Percentiles rank a stretch among this genome's conserved stretches.
These are phyloP conservation scores for Gastrolobium bilobum DNA, from an alignment of 306 rosid genomes.

Conservation along the genomic window DNA sequence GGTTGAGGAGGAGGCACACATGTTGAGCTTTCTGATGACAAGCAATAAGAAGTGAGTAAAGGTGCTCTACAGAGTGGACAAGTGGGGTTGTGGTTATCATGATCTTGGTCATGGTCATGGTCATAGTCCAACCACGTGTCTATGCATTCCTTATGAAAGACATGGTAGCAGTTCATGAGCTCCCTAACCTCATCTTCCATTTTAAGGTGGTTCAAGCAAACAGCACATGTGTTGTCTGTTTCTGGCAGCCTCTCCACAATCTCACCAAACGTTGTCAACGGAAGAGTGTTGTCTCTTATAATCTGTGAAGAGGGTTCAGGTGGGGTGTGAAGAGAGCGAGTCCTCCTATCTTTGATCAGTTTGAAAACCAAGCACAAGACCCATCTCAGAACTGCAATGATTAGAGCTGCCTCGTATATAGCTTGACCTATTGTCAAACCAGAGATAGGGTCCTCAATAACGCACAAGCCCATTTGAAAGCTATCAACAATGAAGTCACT, in stretches of 20 bases:
- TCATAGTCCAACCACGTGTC: conserved; percentile 77
- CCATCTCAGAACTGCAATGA: conserved; percentile 74
- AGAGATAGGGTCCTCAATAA: conserved; percentile 47
- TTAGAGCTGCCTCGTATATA: conserved; percentile 71
- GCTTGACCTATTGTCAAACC: conserved; percentile 61
- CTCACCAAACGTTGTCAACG: conserved; percentile 66
- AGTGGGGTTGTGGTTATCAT: conserved; percentile 57
- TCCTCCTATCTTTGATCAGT: conserved; percentile 46
- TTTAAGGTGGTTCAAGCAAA: conserved; percentile 67
- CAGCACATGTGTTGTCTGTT: conserved; percentile 72
- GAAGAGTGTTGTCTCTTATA: conserved; percentile 55
- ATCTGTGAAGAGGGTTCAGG: conserved; percentile 41
- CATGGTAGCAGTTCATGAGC: conserved; percentile 76
- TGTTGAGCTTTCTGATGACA: conserved; percentile 48
- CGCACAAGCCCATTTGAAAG: conserved; percentile 62
- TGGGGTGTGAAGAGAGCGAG: not conserved
- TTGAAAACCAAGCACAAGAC: conserved; percentile 58
- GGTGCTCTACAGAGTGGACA: conserved; percentile 89
- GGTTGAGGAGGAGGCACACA: conserved; percentile 61
- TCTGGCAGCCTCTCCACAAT: conserved; percentile 53
- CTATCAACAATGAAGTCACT: not conserved
- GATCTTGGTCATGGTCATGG: conserved; percentile 59
- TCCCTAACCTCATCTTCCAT: conserved; percentile 73
- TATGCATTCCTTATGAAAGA: conserved; percentile 82
- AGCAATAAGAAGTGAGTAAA: conserved; percentile 42